Percentiles rank a stretch among this genome's conserved stretches.
phyloP scores from a whole-genome alignment of 2,329 filamentous ascomycete genomes.

The Diaporthe helianthi region DNA sequence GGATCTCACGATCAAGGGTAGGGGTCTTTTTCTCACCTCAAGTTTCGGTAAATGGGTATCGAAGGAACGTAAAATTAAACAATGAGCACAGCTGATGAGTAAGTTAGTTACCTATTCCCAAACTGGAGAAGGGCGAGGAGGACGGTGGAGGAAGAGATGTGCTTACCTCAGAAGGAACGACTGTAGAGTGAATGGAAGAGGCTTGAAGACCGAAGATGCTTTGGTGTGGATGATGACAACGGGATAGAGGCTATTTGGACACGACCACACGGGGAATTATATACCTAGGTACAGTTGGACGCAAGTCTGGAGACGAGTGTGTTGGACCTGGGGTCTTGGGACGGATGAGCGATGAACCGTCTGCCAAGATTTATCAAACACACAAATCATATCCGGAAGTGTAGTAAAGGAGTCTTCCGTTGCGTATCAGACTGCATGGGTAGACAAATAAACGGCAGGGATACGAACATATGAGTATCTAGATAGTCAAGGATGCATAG shows the following conservation, averaged over 20 bases:
- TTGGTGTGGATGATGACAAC: conserved; percentile 46
- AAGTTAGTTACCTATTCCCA: conserved; percentile 37
- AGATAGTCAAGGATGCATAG: conserved; percentile 2
- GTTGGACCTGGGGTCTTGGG: conserved; percentile 26
- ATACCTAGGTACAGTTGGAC: conserved; percentile 43
- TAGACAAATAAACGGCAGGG: conserved; percentile 42
- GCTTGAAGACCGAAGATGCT: conserved; percentile 41
- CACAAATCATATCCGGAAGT: conserved; percentile 45
- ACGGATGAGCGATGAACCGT: conserved; percentile 36
- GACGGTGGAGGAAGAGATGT: neutral
- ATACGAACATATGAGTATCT: conserved; percentile 11
- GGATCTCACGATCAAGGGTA: conserved; percentile 14
- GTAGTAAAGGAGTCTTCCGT: conserved; percentile 48
- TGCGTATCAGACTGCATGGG: conserved; percentile 49
- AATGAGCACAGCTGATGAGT: conserved; percentile 55
- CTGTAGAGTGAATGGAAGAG: conserved; percentile 47
- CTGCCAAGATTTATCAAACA: conserved; percentile 43
- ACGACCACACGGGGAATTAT: conserved; percentile 46
- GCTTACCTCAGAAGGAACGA: conserved; percentile 56
- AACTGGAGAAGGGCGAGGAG: no score
- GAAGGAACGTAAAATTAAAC: conserved; percentile 52
- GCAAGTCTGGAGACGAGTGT: neutral
- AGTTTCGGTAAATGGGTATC: conserved; percentile 46
- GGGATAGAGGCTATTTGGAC: conserved; percentile 37
- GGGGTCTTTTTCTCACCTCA: conserved; percentile 38